Base-by-base conservation (phyloP, 352 stramenopile species). In the Peronospora destructor region DNA sequence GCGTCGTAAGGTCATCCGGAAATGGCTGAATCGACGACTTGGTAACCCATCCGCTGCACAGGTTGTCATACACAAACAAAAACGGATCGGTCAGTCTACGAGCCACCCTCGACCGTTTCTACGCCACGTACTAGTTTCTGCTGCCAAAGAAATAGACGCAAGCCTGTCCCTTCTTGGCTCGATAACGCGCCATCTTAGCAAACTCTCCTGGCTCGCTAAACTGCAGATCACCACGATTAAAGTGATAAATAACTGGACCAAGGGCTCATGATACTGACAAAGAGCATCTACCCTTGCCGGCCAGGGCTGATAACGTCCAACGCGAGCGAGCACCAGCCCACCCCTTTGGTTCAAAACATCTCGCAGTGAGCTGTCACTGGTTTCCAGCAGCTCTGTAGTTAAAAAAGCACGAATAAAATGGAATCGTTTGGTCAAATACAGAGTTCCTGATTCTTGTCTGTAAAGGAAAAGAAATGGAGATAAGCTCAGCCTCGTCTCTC, bases 101-200 rank as follows among this genome's bases (percentile, higher is more conserved):
- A 49, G 12, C 14, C 32, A 19, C 25, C 34, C 30, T 33, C 19
- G 14, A 13, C 29, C 21, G 44, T 52, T 30, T 29, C 2, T 37
- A 10, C 14, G 8, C 0, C 3, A 84, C 79, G 61, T 76, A 93
- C 82, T 90, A 93, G 62, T 93, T 93, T 17, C 79, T 73, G 14
- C 77, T 87, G 30, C 82, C 82, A 36, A 91, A 93, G 55, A 93
- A 93, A 42, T 91, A 93, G 25, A 93, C 82, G 25, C 82, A 93
- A 1, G 77, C 61, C 53, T 87, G 76, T 7, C 74, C 76, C 42
- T 85, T 85, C 53, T 89, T 90, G 17, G 59, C 64, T 16, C 82
- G 77, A 66, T 90, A 73, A 17, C 73, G 66, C 23, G 71, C 68
- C 77, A 91, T 88, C 43, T 90, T 89, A 40, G 71, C 72, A 46